Percentiles rank a stretch among this genome's conserved stretches.
Evolutionary conservation across 2,329 filamentous ascomycete species (phyloP).

Genomic region (Trichoderma lentiforme): DNA sequence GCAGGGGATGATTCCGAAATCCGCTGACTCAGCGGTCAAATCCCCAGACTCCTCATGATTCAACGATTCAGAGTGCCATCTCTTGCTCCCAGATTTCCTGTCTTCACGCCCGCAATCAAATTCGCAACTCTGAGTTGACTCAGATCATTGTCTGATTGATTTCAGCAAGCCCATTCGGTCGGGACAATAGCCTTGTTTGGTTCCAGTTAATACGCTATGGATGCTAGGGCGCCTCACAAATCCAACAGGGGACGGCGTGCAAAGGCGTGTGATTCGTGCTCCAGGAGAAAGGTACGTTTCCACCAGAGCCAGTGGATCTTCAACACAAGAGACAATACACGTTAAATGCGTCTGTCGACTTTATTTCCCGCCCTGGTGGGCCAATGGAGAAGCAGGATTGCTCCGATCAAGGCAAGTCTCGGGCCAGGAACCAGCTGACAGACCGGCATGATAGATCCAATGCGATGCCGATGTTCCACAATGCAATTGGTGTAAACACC

Average conservation of each 20-base stretch:
- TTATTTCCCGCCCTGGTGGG: neutral
- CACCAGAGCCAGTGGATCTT: neutral
- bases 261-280: constrained; percentile 1
- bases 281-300: neutral
- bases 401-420: neutral
- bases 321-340: neutral
- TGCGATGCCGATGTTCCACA: constrained; percentile 3
- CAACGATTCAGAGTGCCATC: neutral
- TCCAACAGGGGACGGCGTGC: neutral
- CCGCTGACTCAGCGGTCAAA: neutral
- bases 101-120: neutral
- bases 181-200: too few species aligned
- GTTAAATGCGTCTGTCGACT: neutral
- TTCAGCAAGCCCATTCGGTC: neutral
- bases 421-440: neutral
- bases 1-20: neutral
- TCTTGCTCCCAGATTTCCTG: neutral
- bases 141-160: neutral
- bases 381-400: neutral
- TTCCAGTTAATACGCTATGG: neutral
- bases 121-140: neutral
- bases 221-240: neutral
- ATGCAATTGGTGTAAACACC: neutral
- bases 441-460: neutral
- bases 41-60: neutral